phyloP scores from a whole-genome alignment of 2,329 filamentous ascomycete genomes.

The Aspergillus melleus region DNA sequence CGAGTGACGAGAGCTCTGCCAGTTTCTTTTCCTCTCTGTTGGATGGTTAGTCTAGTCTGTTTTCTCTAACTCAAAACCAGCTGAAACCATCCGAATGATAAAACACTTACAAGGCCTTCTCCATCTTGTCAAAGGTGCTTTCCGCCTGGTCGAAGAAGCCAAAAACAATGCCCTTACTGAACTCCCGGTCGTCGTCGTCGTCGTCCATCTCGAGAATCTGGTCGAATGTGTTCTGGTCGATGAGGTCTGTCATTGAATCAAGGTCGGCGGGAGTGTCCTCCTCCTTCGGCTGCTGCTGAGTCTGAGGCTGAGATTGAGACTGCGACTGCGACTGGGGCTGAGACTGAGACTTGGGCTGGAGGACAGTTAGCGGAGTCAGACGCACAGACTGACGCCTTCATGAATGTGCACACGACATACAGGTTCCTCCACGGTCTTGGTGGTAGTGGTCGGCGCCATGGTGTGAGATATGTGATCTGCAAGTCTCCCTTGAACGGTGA shows the following conservation, averaged over 20 bases:
- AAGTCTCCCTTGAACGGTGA: neutral
- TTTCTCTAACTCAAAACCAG: neutral
- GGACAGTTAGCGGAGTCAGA: neutral
- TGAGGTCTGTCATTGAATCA: conserved; percentile 68
- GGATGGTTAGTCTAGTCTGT: neutral
- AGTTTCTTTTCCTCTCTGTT: conserved; percentile 68
- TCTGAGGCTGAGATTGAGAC: neutral
- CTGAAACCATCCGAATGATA: no score
- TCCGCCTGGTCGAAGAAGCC: conserved; percentile 93
- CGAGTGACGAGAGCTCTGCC: conserved; percentile 73
- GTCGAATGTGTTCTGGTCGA: conserved; percentile 79
- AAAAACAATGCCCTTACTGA: conserved; percentile 83
- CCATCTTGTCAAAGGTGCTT: conserved; percentile 82
- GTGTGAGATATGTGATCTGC: conserved; percentile 3
- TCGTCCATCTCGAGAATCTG: conserved; percentile 99
- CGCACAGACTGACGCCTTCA: neutral
- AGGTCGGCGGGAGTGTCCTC: conserved; percentile 32
- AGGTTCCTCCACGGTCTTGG: conserved; percentile 27
- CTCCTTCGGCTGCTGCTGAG: neutral
- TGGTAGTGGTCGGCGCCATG: conserved; percentile 31
- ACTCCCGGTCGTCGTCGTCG: conserved; percentile 80
- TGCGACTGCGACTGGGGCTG: neutral
- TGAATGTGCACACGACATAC: conserved; percentile 17
- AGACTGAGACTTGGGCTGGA: neutral
- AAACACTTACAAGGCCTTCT: conserved; percentile 71